Percentiles rank a stretch among this genome's conserved stretches.
These are phyloP conservation scores for Vigna mungo DNA, from an alignment of 306 rosid species.

Conservation along the genomic window DNA sequence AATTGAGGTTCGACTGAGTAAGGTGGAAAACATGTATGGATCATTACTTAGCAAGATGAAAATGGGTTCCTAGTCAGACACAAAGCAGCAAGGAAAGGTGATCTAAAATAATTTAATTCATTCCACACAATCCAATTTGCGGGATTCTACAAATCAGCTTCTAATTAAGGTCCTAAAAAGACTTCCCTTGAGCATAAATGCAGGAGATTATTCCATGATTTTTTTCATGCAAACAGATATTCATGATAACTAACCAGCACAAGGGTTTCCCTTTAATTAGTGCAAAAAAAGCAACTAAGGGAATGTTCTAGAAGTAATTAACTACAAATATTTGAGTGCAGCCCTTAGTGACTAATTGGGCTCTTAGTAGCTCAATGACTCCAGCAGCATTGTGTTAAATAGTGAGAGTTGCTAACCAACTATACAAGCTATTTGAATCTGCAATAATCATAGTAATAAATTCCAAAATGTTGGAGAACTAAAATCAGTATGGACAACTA, in stretches of 20 bases:
- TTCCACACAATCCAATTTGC: slow-evolving; percentile 37
- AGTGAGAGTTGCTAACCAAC: slow-evolving; percentile 16
- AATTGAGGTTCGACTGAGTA: slow-evolving; percentile 24
- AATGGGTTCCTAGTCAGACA: slow-evolving; percentile 26
- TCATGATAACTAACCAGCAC: slow-evolving; percentile 1
- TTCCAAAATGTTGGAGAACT: not conserved
- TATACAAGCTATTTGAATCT: slow-evolving; percentile 36
- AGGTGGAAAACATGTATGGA: slow-evolving; percentile 11
- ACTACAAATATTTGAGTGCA: slow-evolving; percentile 14
- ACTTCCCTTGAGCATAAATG: slow-evolving; percentile 24
- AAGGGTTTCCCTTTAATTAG: slow-evolving; percentile 1
- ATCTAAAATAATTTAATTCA: slow-evolving; percentile 13
- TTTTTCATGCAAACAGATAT: slow-evolving; percentile 8
- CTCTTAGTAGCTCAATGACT: not conserved
- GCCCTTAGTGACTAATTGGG: not conserved
- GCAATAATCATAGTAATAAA: slow-evolving; percentile 5
- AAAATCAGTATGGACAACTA: not conserved
- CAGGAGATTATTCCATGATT: slow-evolving; percentile 5
- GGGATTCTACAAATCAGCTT: slow-evolving; percentile 31
- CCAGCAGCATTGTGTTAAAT: not conserved
- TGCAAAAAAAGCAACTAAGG: slow-evolving; percentile 25
- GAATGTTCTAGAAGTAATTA: slow-evolving; percentile 20
- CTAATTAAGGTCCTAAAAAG: slow-evolving; percentile 19
- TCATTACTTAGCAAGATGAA: slow-evolving; percentile 16
- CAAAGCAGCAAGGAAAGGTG: slow-evolving; percentile 33